These are phyloP conservation scores for Hydrangea macrophylla DNA, from an alignment of 148 eudicot genomes.

Conservation along the genomic window DNA sequence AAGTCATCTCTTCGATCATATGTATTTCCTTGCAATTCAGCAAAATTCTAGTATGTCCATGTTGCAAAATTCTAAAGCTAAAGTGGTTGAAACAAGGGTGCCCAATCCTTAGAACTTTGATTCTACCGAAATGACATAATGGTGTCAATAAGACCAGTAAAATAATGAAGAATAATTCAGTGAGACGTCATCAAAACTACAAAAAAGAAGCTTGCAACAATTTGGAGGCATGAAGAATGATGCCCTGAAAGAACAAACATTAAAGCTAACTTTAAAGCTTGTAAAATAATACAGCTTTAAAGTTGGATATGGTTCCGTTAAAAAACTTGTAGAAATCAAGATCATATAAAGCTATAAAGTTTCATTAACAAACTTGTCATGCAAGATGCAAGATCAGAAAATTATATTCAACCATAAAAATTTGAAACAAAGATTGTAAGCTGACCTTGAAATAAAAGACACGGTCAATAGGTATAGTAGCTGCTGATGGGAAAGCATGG, in stretches of 20 bases:
- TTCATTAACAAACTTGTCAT: not conserved
- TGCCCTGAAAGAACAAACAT: too few relatives aligned
- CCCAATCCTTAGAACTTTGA: too few relatives aligned
- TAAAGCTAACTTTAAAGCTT: too few relatives aligned
- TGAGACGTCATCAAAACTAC: too few relatives aligned
- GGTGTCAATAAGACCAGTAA: too few relatives aligned
- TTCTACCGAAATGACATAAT: too few relatives aligned
- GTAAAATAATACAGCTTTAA: too few relatives aligned
- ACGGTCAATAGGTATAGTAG: conserved; percentile 83
- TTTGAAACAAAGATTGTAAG: not conserved
- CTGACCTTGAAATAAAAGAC: conserved; percentile 91
- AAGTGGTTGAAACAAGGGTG: too few relatives aligned
- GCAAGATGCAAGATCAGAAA: not conserved
- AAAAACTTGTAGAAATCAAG: not conserved
- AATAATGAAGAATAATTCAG: too few relatives aligned
- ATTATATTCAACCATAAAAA: not conserved
- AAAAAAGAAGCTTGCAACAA: too few relatives aligned
- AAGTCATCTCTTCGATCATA: not conserved
- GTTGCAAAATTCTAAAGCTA: not conserved
- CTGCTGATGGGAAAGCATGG: conserved; percentile 99
- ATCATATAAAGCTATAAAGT: not conserved
- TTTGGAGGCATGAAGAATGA: too few relatives aligned
- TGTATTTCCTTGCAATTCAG: not conserved
- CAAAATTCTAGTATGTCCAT: not conserved
- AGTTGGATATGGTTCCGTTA: too few relatives aligned